Conservation (phyloP, 2,329 filamentous ascomycete genomes). For the Sarocladium strictum region DNA sequence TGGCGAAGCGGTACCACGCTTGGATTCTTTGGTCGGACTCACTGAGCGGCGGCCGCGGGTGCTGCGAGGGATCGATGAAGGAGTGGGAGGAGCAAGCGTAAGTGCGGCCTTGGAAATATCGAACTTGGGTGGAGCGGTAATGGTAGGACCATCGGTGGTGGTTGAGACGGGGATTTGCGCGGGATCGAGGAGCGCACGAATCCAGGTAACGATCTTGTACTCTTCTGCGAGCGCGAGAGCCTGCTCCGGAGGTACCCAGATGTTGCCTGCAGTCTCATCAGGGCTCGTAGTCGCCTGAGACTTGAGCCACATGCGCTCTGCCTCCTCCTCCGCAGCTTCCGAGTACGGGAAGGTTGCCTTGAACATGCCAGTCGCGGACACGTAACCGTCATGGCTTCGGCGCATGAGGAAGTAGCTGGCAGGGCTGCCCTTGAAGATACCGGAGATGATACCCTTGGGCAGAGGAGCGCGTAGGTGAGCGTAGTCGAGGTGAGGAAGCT, state of each 20-base stretch:
- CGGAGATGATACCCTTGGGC: slow-evolving; percentile 84
- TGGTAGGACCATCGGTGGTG: slow-evolving; percentile 61
- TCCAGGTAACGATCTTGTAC: slow-evolving; percentile 82
- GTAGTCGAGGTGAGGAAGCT: slow-evolving; percentile 86
- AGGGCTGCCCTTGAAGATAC: slow-evolving; percentile 85
- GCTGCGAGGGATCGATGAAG: slow-evolving; percentile 37
- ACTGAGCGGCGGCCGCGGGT: slow-evolving; percentile 49
- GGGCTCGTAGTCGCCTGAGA: slow-evolving; percentile 70
- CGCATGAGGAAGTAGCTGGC: slow-evolving; percentile 97
- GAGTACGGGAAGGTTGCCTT: slow-evolving; percentile 83
- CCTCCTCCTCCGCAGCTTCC: slow-evolving; percentile 63
- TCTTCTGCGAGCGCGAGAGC: slow-evolving; percentile 80
- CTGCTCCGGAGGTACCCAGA: slow-evolving; percentile 84
- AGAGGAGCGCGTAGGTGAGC: slow-evolving; percentile 89
- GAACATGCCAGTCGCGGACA: slow-evolving; percentile 88
- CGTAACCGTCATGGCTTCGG: slow-evolving; percentile 76
- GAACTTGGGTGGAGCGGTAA: slow-evolving; percentile 76
- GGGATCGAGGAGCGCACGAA: slow-evolving; percentile 87
- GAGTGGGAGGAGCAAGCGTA: slow-evolving; percentile 43
- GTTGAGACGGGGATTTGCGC: slow-evolving; percentile 61
- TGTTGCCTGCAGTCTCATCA: slow-evolving; percentile 92
- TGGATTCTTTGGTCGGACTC: slow-evolving; percentile 48
- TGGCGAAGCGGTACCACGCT: slow-evolving; percentile 44
- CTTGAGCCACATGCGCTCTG: slow-evolving; percentile 80
- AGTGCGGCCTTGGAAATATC: slow-evolving; percentile 44